phyloP scores from a whole-genome alignment of 495 filamentous ascomycete genomes.

The Penicillium atrosanguineum region DNA sequence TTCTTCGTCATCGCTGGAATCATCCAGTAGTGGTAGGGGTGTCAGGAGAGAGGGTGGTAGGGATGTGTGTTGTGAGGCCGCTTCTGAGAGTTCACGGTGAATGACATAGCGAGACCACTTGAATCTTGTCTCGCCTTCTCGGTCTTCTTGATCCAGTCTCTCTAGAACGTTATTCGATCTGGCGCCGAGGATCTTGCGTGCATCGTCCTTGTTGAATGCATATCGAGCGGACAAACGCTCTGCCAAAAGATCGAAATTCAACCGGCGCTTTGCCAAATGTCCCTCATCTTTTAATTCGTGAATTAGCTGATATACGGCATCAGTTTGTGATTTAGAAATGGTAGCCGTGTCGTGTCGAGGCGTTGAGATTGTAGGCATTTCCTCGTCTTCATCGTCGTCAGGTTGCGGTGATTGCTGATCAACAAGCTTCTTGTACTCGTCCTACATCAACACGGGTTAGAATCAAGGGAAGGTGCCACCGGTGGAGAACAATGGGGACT shows the following conservation, averaged over 20 bases:
- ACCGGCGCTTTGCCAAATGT: slow-evolving; percentile 43
- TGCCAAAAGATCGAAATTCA: slow-evolving; percentile 36
- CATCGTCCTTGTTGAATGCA: slow-evolving; percentile 31
- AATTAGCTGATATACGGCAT: slow-evolving; percentile 38
- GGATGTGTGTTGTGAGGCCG: slow-evolving; percentile 19
- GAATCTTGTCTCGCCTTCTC: slow-evolving; percentile 19
- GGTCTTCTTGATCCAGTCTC: slow-evolving; percentile 39
- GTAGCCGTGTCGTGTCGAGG: slow-evolving; percentile 28
- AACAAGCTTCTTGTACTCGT: slow-evolving; percentile 39
- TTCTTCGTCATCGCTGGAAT: slow-evolving; percentile 41
- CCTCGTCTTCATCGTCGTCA: slow-evolving; percentile 25
- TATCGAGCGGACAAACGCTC: slow-evolving; percentile 23
- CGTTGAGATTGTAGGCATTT: slow-evolving; percentile 21
- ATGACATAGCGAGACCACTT: slow-evolving; percentile 47
- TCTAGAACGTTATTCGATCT: slow-evolving; percentile 32
- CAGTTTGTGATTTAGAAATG: slow-evolving; percentile 34
- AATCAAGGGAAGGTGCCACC: not conserved
- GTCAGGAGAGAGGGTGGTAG: slow-evolving; percentile 32
- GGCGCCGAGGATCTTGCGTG: slow-evolving; percentile 34
- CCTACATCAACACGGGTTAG: slow-evolving; percentile 28
- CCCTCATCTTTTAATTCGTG: slow-evolving; percentile 39
- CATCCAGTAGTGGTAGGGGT: slow-evolving; percentile 33
- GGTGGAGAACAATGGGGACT: not conserved
- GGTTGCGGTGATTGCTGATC: slow-evolving; percentile 26
- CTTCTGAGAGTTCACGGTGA: slow-evolving; percentile 41